Conservation (phyloP, 371 early-diverging fungal genomes). For the Mortierella sp. region DNA sequence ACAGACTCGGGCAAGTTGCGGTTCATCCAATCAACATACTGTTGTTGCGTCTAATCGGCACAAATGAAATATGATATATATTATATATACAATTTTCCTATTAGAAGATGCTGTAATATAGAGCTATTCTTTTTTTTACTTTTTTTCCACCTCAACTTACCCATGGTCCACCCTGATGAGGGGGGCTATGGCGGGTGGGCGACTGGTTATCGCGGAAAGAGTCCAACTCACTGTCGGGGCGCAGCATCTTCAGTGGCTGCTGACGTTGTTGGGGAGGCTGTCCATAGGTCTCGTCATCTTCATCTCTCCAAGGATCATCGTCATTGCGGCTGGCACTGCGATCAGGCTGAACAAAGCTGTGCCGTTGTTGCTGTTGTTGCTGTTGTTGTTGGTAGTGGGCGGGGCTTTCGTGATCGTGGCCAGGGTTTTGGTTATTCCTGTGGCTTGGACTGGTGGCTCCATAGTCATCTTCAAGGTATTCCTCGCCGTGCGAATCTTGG, state of each 20-base stretch:
- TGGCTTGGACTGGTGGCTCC: constrained; percentile 9
- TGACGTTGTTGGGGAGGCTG: constrained; percentile 9
- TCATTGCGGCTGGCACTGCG: constrained; percentile 13
- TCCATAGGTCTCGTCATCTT: constrained; percentile 36
- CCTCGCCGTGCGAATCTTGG: constrained; percentile 39
- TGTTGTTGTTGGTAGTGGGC: constrained; percentile 26
- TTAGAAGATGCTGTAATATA: not conserved
- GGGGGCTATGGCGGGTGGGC: constrained; percentile 22
- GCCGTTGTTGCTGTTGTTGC: constrained; percentile 30
- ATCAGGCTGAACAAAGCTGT: constrained; percentile 31
- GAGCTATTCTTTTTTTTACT: not conserved
- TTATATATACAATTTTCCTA: too few relatives aligned
- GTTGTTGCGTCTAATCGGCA: constrained; percentile 48
- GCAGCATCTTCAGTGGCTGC: constrained; percentile 21
- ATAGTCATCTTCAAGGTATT: constrained; percentile 26
- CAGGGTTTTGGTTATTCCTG: constrained; percentile 1
- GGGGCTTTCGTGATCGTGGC: constrained; percentile 2
- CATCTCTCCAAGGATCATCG: constrained; percentile 45
- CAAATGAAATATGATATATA: not conserved
- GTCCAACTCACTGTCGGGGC: constrained; percentile 41
- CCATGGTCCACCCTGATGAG: constrained; percentile 20
- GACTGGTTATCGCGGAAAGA: constrained; percentile 29
- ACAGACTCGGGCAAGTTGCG: constrained; percentile 56
- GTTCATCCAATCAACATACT: constrained; percentile 71
- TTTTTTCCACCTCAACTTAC: constrained; percentile 20